These are phyloP conservation scores for Leptographium procerum DNA, from an alignment of 2,329 filamentous ascomycete genomes.

Conservation along the genomic window DNA sequence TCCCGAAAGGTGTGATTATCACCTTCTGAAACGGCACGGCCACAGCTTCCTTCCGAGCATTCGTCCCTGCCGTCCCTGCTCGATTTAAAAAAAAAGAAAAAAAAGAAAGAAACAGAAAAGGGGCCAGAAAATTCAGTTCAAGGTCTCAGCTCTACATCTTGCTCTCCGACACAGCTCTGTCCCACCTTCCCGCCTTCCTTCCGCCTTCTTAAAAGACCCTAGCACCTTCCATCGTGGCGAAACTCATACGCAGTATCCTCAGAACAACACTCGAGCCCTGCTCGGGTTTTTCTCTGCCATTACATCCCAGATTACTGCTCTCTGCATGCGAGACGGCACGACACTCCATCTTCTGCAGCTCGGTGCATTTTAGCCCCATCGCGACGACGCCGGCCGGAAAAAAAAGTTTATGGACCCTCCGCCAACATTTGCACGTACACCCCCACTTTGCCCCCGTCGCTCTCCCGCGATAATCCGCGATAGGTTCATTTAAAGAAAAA, in stretches of 20 bases:
- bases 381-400: background rate
- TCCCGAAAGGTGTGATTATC: background rate
- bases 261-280: background rate
- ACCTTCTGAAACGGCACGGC: background rate
- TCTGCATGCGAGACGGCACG: background rate
- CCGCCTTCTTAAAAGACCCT: background rate
- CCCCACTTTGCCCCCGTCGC: background rate
- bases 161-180: too few species aligned
- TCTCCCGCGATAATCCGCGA: slow-evolving; percentile 21
- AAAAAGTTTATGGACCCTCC: background rate
- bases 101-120: background rate
- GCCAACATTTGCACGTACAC: background rate
- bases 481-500: background rate
- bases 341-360: background rate
- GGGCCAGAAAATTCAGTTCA: background rate
- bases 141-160: too few species aligned
- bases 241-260: background rate
- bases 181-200: background rate
- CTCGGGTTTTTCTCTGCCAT: background rate
- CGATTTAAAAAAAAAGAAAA: background rate
- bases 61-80: background rate
- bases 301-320: background rate
- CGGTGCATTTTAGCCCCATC: background rate
- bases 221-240: background rate
- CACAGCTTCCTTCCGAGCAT: background rate